phyloP scores from a whole-genome alignment of 768 basidiomycete genomes.

The Boletus rubropictus region DNA sequence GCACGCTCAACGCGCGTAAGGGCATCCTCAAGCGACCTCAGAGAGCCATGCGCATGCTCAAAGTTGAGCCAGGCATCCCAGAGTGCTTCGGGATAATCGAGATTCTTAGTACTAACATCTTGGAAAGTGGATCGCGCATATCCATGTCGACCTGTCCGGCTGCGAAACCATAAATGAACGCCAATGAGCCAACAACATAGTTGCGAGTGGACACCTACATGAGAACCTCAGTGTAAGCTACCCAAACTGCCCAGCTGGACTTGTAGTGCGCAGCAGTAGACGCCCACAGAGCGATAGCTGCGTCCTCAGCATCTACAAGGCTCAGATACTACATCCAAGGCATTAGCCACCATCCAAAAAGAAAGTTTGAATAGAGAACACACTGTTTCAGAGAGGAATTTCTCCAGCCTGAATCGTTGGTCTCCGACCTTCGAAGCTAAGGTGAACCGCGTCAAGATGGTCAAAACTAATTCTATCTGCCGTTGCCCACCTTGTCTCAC shows the following conservation, averaged over 20 bases:
- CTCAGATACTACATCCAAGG: conserved; percentile 38
- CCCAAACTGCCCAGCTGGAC: conserved; percentile 71
- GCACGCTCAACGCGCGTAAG: conserved; percentile 63
- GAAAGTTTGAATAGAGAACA: conserved; percentile 31
- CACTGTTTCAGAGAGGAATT: conserved; percentile 72
- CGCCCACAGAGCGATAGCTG: conserved; percentile 59
- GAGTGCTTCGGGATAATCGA: conserved; percentile 95
- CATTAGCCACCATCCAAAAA: neutral
- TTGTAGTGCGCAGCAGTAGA: conserved; percentile 61
- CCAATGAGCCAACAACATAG: neutral
- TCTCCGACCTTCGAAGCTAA: conserved; percentile 67
- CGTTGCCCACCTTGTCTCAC: conserved; percentile 48
- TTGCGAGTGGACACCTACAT: conserved; percentile 43
- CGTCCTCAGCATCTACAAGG: conserved; percentile 44
- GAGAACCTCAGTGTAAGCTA: conserved; percentile 64
- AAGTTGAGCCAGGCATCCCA: conserved; percentile 91
- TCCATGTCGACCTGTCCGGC: conserved; percentile 49
- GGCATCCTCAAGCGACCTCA: conserved; percentile 58
- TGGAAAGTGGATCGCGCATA: conserved; percentile 63
- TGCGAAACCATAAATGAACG: conserved; percentile 16
- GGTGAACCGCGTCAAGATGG: neutral
- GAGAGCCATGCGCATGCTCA: conserved; percentile 75
- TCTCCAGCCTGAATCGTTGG: conserved; percentile 73
- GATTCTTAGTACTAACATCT: conserved; percentile 58
- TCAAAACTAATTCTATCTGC: neutral